phyloP scores from a whole-genome alignment of 768 basidiomycete species.

The Lentinula edodes region DNA sequence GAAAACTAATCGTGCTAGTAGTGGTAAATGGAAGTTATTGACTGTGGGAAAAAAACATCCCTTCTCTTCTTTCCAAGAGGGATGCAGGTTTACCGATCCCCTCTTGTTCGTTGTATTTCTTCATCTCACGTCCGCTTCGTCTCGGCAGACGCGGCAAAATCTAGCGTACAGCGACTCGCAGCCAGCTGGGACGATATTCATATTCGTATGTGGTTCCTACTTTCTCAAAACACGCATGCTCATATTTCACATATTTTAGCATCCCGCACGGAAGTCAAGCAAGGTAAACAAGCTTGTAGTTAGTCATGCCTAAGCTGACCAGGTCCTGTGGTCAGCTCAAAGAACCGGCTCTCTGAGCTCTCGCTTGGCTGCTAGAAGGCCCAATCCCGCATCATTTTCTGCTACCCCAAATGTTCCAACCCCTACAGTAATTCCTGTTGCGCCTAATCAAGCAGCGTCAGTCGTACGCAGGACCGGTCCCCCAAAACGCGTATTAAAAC shows the following conservation, averaged over 20 bases:
- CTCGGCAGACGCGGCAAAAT: conserved; percentile 5
- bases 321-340: too few species aligned
- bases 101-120: not conserved
- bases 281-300: not conserved
- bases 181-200: conserved; percentile 19
- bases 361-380: not conserved
- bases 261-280: not conserved
- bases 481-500: not conserved
- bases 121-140: conserved; percentile 1
- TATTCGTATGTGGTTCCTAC: conserved; percentile 26
- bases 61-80: not conserved
- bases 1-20: too few species aligned
- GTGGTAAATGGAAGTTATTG: not conserved
- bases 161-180: conserved; percentile 12
- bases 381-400: not conserved
- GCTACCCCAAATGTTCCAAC: not conserved
- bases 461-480: not conserved
- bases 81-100: not conserved
- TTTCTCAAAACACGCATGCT: not conserved
- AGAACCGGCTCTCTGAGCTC: not conserved
- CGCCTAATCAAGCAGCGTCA: not conserved
- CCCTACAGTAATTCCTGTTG: not conserved
- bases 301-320: not conserved
- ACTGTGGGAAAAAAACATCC: not conserved
- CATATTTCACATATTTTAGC: not conserved